These are phyloP conservation scores for Mycocentrospora acerina DNA, from an alignment of 2,329 filamentous ascomycete species.

Conservation along the genomic window DNA sequence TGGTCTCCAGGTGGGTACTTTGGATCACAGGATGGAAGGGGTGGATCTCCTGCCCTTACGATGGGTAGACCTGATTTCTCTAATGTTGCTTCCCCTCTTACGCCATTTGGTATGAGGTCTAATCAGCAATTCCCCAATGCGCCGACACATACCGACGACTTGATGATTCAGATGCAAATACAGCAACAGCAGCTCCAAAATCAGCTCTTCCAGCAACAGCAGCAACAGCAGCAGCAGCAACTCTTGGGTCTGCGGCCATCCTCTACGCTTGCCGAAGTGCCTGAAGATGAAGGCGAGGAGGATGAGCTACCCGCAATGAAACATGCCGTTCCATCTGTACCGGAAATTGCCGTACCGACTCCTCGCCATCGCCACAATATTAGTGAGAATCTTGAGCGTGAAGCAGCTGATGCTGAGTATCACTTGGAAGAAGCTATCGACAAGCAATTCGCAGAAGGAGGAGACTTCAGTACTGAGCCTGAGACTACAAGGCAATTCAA, in stretches of 20 bases:
- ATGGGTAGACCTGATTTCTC: conserved; percentile 41
- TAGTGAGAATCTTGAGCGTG: conserved; percentile 76
- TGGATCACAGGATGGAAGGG: conserved; percentile 41
- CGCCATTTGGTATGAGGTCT: conserved; percentile 59
- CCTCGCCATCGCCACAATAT: conserved; percentile 69
- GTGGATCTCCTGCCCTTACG: conserved; percentile 46
- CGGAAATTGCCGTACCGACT: conserved; percentile 62
- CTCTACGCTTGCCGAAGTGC: conserved; percentile 65
- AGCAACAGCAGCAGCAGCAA: conserved; percentile 53
- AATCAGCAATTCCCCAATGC: conserved; percentile 47
- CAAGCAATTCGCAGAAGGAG: conserved; percentile 75
- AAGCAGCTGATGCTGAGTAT: conserved; percentile 83
- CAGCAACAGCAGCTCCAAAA: conserved; percentile 56
- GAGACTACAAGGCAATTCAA: conserved; percentile 31
- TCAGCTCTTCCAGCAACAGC: conserved; percentile 49
- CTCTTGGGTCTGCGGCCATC: conserved; percentile 50
- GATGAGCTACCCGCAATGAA: conserved; percentile 43
- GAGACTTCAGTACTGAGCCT: conserved; percentile 62
- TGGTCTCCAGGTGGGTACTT: conserved; percentile 47
- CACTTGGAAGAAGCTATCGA: conserved; percentile 79
- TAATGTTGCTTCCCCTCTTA: conserved; percentile 51
- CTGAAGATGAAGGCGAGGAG: conserved; percentile 71
- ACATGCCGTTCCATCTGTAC: conserved; percentile 40
- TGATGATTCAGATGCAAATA: conserved; percentile 50
- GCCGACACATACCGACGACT: conserved; percentile 40